phyloP scores from a whole-genome alignment of 768 basidiomycete species.

The Auricularia auricula-judae region DNA sequence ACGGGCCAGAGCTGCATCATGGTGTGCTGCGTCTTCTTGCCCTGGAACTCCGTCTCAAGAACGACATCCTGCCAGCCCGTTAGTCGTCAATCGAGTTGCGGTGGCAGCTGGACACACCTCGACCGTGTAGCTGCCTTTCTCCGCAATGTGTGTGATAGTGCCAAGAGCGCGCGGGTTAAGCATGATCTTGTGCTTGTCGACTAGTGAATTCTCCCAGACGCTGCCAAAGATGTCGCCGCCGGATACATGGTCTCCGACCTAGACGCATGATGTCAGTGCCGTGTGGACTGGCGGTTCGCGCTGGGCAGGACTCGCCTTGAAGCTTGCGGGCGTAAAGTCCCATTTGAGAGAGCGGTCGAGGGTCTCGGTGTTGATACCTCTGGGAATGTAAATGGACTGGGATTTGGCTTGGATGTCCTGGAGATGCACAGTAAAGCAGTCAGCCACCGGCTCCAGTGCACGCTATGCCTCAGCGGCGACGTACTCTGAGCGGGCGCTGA shows the following conservation, averaged over 20 bases:
- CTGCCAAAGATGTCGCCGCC: slow-evolving; percentile 94
- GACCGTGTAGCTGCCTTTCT: slow-evolving; percentile 88
- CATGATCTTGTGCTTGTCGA: slow-evolving; percentile 97
- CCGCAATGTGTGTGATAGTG: slow-evolving; percentile 86
- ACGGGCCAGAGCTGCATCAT: slow-evolving; percentile 99
- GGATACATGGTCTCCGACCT: slow-evolving; percentile 95
- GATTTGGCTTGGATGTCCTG: slow-evolving; percentile 91
- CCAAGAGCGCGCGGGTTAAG: slow-evolving; percentile 87
- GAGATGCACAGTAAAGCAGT: slow-evolving; percentile 12
- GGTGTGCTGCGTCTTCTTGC: slow-evolving; percentile 83
- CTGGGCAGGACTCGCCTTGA: slow-evolving; percentile 41
- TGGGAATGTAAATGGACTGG: slow-evolving; percentile 98
- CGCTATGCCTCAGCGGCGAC: slow-evolving; percentile 17
- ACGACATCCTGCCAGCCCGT: slow-evolving; percentile 63
- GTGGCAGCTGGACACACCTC: slow-evolving; percentile 42
- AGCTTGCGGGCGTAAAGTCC: slow-evolving; percentile 84
- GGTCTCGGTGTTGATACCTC: slow-evolving; percentile 95
- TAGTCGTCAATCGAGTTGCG: slow-evolving; percentile 1
- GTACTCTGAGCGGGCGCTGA: slow-evolving; percentile 79
- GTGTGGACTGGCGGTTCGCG: background rate
- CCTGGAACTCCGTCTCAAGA: slow-evolving; percentile 95
- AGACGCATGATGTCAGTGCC: slow-evolving; percentile 5
- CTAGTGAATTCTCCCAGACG: slow-evolving; percentile 95
- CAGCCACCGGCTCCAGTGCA: slow-evolving; percentile 1
- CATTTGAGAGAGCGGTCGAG: slow-evolving; percentile 81